Conservation (phyloP, 2,329 filamentous ascomycete genomes). For the Apiospora kogelbergensis region DNA sequence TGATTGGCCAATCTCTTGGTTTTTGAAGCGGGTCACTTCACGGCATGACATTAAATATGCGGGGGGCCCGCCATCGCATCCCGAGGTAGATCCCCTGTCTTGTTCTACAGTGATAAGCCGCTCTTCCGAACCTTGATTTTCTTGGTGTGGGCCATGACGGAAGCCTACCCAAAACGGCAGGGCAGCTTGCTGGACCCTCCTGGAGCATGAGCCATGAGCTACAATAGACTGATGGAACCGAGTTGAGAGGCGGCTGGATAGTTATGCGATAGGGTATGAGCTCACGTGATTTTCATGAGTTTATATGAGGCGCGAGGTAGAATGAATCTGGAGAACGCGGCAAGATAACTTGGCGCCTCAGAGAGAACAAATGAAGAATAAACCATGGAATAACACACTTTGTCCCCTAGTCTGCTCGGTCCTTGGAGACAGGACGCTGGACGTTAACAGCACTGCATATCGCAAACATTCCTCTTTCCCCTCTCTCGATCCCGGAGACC, state of each 20-base stretch:
- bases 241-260: neutral
- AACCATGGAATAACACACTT: too few relatives aligned
- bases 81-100: neutral
- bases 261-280: neutral
- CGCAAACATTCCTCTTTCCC: neutral
- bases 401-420: neutral
- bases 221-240: neutral
- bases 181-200: neutral
- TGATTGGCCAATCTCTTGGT: neutral
- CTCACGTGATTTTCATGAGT: too few relatives aligned
- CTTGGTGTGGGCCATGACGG: neutral
- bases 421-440: too few relatives aligned
- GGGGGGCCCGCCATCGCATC: neutral
- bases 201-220: neutral
- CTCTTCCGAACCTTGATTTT: neutral
- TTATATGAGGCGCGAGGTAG: too few relatives aligned
- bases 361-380: too few relatives aligned
- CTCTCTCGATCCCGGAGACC: neutral
- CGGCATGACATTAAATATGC: too few relatives aligned
- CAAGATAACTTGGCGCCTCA: too few relatives aligned
- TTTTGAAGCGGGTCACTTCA: too few relatives aligned
- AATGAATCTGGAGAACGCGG: too few relatives aligned
- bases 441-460: too few relatives aligned
- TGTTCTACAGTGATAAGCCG: neutral
- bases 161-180: neutral